Conservation (phyloP, 2,329 filamentous ascomycete genomes). For the Pezicula neosporulosa region DNA sequence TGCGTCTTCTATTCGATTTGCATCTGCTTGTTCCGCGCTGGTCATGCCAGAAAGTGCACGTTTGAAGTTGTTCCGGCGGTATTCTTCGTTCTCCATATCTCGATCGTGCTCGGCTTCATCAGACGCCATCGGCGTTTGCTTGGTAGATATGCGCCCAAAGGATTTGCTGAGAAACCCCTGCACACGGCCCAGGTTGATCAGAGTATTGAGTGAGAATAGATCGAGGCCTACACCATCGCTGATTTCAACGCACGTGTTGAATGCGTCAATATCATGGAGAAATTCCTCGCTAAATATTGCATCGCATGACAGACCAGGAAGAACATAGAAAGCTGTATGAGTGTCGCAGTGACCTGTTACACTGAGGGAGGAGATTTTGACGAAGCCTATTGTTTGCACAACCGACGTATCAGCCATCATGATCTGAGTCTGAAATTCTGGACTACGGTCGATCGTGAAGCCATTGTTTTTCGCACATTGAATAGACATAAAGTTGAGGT, state of each 20-base stretch:
- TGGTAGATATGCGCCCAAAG: too few relatives aligned
- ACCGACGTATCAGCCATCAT: constrained; percentile 6
- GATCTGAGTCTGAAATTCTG: neutral
- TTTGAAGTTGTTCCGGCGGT: too few relatives aligned
- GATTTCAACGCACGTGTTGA: constrained; percentile 6
- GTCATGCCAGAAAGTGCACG: too few relatives aligned
- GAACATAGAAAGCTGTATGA: constrained; percentile 8
- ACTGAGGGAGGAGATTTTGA: constrained; percentile 3
- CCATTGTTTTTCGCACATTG: constrained; percentile 1
- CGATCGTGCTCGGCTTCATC: too few relatives aligned
- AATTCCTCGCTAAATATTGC: constrained; percentile 10
- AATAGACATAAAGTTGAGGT: constrained; percentile 10
- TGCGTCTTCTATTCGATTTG: too few relatives aligned
- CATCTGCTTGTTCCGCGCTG: too few relatives aligned
- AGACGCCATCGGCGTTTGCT: too few relatives aligned
- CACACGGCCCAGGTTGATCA: too few relatives aligned
- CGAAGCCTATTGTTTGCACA: constrained; percentile 5
- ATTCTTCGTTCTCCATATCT: too few relatives aligned
- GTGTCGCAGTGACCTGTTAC: constrained; percentile 1
- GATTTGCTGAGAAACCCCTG: too few relatives aligned
- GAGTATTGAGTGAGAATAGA: neutral
- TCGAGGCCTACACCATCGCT: neutral
- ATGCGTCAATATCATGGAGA: constrained; percentile 7
- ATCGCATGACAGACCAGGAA: constrained; percentile 5
- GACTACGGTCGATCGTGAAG: constrained; percentile 2